Evolutionary conservation across 495 filamentous ascomycete genomes (phyloP).

Genomic region (Talaromyces ruber): DNA sequence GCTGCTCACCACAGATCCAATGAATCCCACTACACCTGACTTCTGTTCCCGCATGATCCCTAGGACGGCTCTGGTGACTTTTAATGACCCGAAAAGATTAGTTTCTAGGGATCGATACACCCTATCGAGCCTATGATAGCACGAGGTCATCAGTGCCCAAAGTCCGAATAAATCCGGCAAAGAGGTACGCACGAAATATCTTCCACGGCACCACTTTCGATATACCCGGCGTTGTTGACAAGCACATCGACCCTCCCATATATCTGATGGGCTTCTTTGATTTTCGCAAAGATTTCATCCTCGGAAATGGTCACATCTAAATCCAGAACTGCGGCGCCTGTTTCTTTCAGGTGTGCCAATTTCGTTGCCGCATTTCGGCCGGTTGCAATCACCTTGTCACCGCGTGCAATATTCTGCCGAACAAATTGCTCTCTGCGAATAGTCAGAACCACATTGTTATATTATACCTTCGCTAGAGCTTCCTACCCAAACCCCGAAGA

Average conservation of each 20-base stretch:
- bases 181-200: constrained; percentile 14
- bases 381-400: constrained; percentile 46
- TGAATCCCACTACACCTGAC: constrained; percentile 30
- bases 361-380: constrained; percentile 35
- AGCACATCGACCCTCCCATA: constrained; percentile 40
- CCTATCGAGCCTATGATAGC: background rate
- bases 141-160: background rate
- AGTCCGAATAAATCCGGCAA: background rate
- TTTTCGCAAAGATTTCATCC: background rate
- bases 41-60: constrained; percentile 33
- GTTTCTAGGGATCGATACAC: constrained; percentile 25
- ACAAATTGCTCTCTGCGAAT: constrained; percentile 2
- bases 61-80: constrained; percentile 30
- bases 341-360: constrained; percentile 33
- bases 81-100: constrained; percentile 40
- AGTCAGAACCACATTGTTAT: background rate
- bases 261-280: constrained; percentile 3
- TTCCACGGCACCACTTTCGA: constrained; percentile 28
- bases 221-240: constrained; percentile 52
- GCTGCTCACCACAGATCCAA: constrained; percentile 20
- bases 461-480: background rate
- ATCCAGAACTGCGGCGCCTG: constrained; percentile 13
- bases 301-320: constrained; percentile 1
- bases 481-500: constrained; percentile 4
- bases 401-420: constrained; percentile 22